Conservation (phyloP, 2,329 filamentous ascomycete genomes). For the Aspergillus quadricinctus region DNA sequence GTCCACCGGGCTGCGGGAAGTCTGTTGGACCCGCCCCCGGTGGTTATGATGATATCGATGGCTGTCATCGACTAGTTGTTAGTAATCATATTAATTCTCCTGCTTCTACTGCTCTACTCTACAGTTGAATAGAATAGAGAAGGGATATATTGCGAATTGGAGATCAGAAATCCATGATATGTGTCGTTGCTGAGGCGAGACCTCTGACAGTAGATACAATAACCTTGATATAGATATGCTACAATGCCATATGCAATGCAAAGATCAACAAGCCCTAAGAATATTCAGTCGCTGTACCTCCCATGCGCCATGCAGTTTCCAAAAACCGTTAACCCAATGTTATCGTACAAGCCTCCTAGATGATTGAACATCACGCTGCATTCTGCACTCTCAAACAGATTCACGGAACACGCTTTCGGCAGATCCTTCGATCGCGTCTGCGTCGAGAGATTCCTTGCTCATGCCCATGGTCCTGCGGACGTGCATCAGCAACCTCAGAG, state of each 20-base stretch:
- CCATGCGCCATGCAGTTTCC: neutral
- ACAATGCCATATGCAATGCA: neutral
- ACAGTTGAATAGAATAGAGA: neutral
- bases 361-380: neutral
- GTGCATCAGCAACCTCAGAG: conserved; percentile 41
- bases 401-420: conserved; percentile 12
- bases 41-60: too few species aligned
- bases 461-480: conserved; percentile 19
- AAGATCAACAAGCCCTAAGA: neutral
- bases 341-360: neutral
- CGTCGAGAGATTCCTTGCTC: conserved; percentile 10
- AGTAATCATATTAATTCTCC: neutral
- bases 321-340: neutral
- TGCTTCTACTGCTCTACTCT: neutral
- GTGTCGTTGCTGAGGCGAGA: neutral
- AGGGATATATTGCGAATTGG: neutral
- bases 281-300: neutral
- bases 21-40: neutral
- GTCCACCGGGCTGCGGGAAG: neutral
- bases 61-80: too few species aligned
- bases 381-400: conserved; percentile 2
- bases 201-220: neutral
- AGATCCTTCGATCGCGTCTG: conserved; percentile 9
- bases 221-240: neutral
- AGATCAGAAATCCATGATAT: neutral